Evolutionary conservation across 345 rosid species (phyloP).

Genomic region (Dipteronia dyeriana): DNA sequence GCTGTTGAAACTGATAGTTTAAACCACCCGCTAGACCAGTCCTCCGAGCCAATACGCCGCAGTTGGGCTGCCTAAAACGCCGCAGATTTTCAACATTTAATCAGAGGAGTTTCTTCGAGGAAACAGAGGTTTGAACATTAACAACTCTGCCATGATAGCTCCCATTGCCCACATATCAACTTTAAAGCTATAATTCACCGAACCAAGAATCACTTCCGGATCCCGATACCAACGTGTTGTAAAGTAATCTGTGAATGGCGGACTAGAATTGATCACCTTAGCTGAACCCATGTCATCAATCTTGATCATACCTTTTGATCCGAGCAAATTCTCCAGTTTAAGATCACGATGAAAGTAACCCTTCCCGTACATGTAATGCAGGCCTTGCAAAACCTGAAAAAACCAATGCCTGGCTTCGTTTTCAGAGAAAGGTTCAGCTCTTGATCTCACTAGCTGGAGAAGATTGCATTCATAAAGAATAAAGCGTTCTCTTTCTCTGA

Average conservation of each 20-base stretch:
- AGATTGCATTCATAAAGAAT: slow-evolving; percentile 47
- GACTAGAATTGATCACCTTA: slow-evolving; percentile 38
- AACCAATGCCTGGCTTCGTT: slow-evolving; percentile 41
- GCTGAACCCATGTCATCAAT: slow-evolving; percentile 54
- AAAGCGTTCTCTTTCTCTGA: slow-evolving; percentile 30
- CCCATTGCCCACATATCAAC: slow-evolving; percentile 72
- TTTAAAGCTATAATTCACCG: slow-evolving; percentile 35
- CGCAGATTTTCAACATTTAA: slow-evolving; percentile 44
- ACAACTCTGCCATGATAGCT: slow-evolving; percentile 53
- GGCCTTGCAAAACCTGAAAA: slow-evolving; percentile 51
- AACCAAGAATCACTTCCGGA: slow-evolving; percentile 46
- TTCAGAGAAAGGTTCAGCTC: slow-evolving; percentile 32
- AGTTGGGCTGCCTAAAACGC: slow-evolving; percentile 43
- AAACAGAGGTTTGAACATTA: slow-evolving; percentile 38
- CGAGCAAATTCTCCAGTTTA: slow-evolving; percentile 50
- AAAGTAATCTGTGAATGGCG: slow-evolving; percentile 46
- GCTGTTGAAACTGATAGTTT: slow-evolving; percentile 40
- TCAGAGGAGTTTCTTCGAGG: slow-evolving; percentile 39
- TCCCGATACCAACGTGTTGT: slow-evolving; percentile 55
- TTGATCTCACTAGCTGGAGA: slow-evolving; percentile 37
- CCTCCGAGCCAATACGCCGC: slow-evolving; percentile 14
- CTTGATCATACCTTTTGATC: slow-evolving; percentile 33
- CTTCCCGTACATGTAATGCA: slow-evolving; percentile 41
- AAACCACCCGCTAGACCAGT: slow-evolving; percentile 32
- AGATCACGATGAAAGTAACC: slow-evolving; percentile 55